Percentiles rank a stretch among this genome's conserved stretches.
phyloP scores from a whole-genome alignment of 2,329 filamentous ascomycete species.

The Fusarium lyarnte region DNA sequence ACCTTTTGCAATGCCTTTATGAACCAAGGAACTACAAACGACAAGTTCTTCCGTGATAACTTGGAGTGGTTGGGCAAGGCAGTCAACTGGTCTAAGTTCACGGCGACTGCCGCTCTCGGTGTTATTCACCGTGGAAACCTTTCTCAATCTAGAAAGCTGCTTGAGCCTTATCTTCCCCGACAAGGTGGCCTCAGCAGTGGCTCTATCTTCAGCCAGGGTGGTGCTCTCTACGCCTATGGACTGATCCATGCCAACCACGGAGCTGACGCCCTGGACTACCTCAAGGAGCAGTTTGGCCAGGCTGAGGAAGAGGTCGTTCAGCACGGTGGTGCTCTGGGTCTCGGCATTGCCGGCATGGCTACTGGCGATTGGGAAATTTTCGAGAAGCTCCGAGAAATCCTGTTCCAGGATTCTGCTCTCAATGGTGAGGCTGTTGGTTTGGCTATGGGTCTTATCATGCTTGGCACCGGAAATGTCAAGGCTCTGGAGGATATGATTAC shows the following conservation, averaged over 20 bases:
- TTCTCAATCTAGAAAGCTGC: conserved; percentile 88
- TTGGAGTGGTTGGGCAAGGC: conserved; percentile 98
- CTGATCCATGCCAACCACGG: conserved; percentile 98
- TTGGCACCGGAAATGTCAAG: conserved; percentile 95
- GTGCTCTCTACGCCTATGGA: conserved; percentile 93
- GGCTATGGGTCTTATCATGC: conserved; percentile 97
- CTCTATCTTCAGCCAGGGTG: conserved; percentile 95
- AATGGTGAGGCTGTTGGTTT: conserved; percentile 97
- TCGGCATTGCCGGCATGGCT: conserved; percentile 97
- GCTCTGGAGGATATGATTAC: conserved; percentile 96
- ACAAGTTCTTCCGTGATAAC: conserved; percentile 98
- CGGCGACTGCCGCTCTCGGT: conserved; percentile 92
- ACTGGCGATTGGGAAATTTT: conserved; percentile 92
- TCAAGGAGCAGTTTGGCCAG: conserved; percentile 77
- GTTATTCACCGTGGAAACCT: conserved; percentile 97
- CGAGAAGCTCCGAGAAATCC: conserved; percentile 86
- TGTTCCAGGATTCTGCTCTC: conserved; percentile 93
- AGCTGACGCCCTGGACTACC: conserved; percentile 84
- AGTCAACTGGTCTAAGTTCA: conserved; percentile 99
- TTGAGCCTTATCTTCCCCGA: conserved; percentile 93
- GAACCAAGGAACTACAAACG: conserved; percentile 97
- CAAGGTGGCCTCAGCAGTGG: conserved; percentile 77
- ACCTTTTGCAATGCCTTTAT: conserved; percentile 99
- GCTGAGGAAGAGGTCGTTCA: conserved; percentile 93
- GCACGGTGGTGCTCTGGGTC: conserved; percentile 92